A percentile compares a stretch with the other conserved stretches of the same genome.
These are phyloP conservation scores for Thermomucor indicae-seudaticae DNA, from an alignment of 371 early-diverging fungal species.

Conservation along the genomic window DNA sequence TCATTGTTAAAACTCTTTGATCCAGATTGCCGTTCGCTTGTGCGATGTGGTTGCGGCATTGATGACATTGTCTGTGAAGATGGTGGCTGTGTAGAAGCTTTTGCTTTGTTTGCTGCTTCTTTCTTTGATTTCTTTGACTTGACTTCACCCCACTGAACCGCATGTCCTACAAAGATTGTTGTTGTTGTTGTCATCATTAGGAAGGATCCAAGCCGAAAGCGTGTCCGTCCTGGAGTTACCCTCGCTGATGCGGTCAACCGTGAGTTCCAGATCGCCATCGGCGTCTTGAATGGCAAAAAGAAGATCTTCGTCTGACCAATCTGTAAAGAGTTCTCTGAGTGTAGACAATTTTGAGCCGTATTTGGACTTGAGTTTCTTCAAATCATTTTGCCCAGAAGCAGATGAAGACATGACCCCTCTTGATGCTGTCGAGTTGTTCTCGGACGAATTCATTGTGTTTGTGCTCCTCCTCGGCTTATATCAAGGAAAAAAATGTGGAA, in stretches of 20 bases:
- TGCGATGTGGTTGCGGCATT: constrained; percentile 4
- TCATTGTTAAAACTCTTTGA: too few relatives aligned
- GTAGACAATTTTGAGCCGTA: constrained; percentile 64
- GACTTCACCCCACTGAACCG: constrained; percentile 90
- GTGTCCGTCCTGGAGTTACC: constrained; percentile 42
- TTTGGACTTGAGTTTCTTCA: constrained; percentile 61
- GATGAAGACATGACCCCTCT: constrained; percentile 12
- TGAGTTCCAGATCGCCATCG: constrained; percentile 78
- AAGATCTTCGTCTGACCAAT: constrained; percentile 90
- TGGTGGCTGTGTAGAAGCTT: constrained; percentile 21
- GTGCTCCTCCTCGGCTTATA: too few relatives aligned
- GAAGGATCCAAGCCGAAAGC: neutral
- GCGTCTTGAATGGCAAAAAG: constrained; percentile 79
- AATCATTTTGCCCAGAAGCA: constrained; percentile 55
- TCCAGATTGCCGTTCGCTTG: too few relatives aligned
- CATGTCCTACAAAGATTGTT: constrained; percentile 79
- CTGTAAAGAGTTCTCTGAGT: constrained; percentile 79
- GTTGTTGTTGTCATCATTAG: constrained; percentile 1
- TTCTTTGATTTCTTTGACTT: constrained; percentile 71
- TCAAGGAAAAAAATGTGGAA: too few relatives aligned
- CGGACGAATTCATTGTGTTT: constrained; percentile 14
- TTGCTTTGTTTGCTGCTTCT: constrained; percentile 44
- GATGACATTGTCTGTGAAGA: constrained; percentile 10
- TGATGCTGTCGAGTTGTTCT: constrained; percentile 6
- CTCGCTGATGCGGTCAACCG: constrained; percentile 79